Evolutionary conservation across 1,284 basidiomycete species (phyloP).

Genomic region (Gomphus bonarii): DNA sequence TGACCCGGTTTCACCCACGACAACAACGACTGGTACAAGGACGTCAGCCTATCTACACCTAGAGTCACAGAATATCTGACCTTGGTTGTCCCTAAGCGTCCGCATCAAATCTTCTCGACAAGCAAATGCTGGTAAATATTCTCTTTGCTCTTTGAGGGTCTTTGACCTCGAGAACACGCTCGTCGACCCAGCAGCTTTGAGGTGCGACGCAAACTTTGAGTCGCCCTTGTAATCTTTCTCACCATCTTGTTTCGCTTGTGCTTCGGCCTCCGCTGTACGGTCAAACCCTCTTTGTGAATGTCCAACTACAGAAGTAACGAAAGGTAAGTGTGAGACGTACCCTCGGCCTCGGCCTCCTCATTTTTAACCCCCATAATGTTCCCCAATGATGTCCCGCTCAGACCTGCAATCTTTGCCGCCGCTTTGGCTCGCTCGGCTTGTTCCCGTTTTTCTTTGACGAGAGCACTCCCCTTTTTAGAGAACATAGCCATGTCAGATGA

Average conservation of each 20-base stretch:
- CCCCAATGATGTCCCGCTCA: slow-evolving; percentile 89
- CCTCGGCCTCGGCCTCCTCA: slow-evolving; percentile 81
- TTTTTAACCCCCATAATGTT: slow-evolving; percentile 98
- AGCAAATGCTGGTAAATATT: slow-evolving; percentile 96
- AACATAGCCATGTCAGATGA: slow-evolving; percentile 95
- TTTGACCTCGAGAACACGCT: slow-evolving; percentile 77
- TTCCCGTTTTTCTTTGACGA: slow-evolving; percentile 93
- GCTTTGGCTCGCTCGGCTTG: slow-evolving; percentile 93
- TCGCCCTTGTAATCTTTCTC: slow-evolving; percentile 82
- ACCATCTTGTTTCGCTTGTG: slow-evolving; percentile 34
- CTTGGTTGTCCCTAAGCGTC: slow-evolving; percentile 92
- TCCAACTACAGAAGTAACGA: slow-evolving; percentile 40
- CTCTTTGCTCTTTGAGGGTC: slow-evolving; percentile 89
- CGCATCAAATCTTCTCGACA: slow-evolving; percentile 91
- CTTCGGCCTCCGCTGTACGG: slow-evolving; percentile 49
- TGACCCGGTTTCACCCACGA: slow-evolving; percentile 93
- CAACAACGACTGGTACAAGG: slow-evolving; percentile 63
- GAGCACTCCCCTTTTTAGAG: slow-evolving; percentile 86
- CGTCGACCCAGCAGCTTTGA: slow-evolving; percentile 70
- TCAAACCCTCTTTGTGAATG: slow-evolving; percentile 59
- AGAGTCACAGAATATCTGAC: slow-evolving; percentile 26
- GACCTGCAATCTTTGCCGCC: slow-evolving; percentile 86
- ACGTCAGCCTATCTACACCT: not conserved
- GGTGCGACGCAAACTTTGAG: slow-evolving; percentile 90
- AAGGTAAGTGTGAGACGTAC: slow-evolving; percentile 27